A percentile compares a stretch with the other conserved stretches of the same genome.
Evolutionary conservation across 1,284 basidiomycete species (phyloP).

Genomic region (Papiliotrema fonsecae): DNA sequence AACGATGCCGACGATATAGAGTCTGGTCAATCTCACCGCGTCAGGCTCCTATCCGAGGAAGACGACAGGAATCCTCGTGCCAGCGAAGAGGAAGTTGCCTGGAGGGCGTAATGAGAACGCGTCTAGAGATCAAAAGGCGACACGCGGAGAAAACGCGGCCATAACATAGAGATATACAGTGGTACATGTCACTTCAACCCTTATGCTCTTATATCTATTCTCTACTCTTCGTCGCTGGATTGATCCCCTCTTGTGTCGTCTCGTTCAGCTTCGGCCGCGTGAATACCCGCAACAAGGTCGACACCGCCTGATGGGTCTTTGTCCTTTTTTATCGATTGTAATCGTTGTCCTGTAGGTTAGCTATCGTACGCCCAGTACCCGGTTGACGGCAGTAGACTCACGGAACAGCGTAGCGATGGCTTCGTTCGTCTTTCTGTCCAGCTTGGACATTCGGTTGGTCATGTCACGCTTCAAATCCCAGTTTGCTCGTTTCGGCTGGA

Average conservation of each 20-base stretch:
- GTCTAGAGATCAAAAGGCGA: too few relatives aligned
- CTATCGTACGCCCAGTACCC: neutral
- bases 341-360: conserved; percentile 34
- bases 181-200: too few relatives aligned
- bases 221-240: conserved; percentile 8
- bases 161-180: too few relatives aligned
- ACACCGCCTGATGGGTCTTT: conserved; percentile 29
- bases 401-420: conserved; percentile 88
- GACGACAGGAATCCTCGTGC: conserved; percentile 17
- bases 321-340: conserved; percentile 41
- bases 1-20: conserved; percentile 22
- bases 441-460: conserved; percentile 77
- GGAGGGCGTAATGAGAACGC: conserved; percentile 20
- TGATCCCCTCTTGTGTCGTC: conserved; percentile 12
- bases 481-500: conserved; percentile 91
- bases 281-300: conserved; percentile 45
- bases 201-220: too few relatives aligned
- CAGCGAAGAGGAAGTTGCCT: conserved; percentile 39
- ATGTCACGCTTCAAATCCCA: conserved; percentile 97
- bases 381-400: conserved; percentile 51
- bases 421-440: conserved; percentile 87
- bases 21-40: conserved; percentile 11
- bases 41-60: conserved; percentile 29
- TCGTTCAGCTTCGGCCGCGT: conserved; percentile 41
- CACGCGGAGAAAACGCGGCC: too few relatives aligned